Evolutionary conservation across 2,329 filamentous ascomycete species (phyloP), one percentile per base, ranked within the genome.

Genomic region (Fusarium nelsonii): DNA sequence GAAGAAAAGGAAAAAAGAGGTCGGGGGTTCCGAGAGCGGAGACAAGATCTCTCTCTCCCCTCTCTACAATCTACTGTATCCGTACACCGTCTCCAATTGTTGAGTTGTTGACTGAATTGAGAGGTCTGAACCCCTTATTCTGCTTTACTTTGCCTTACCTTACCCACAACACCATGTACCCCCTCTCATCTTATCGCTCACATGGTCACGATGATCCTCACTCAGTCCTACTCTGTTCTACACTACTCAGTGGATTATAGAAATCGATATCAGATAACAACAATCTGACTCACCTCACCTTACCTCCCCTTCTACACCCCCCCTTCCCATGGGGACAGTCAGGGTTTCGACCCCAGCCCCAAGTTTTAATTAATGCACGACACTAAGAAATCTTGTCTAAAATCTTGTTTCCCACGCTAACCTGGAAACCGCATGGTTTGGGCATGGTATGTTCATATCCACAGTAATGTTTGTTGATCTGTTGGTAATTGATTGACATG

Each of bases 1-100:
- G 16, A 14, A 34, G 33, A 26, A 43, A 15, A 26, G 6, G 6
- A 11, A 49, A 33, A 49, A 32, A 32, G 26, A 51, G 40, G 34
- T 46, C 55, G 54, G 58, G 20, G 20, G 46, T 52, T 60, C 58
- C 58, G 54, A 60, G 45, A 61, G 57, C 58, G 54, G 58, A 45
- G 58, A 43, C n/a, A 33, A 20, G 37, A 18, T 33, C 18, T 34
- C 18, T 48, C 32, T 48, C 6, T 34, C 16, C 33, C 15, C 14
- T 48, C 26, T 44, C 8, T 41, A 30, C 6, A 30, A 7, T 10
- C 7, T 30, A 7, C 9, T 30, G 28, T 8, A 3, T 40, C 37
- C 20, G 9, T 26, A 48, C 44, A 48, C 45, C 45, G 45, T 48
- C 45, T 48, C 45, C 32, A 20, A 20, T 48, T 48, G 32, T 43